phyloP scores from a whole-genome alignment of 768 basidiomycete species.

The Mycena leptocephala region DNA sequence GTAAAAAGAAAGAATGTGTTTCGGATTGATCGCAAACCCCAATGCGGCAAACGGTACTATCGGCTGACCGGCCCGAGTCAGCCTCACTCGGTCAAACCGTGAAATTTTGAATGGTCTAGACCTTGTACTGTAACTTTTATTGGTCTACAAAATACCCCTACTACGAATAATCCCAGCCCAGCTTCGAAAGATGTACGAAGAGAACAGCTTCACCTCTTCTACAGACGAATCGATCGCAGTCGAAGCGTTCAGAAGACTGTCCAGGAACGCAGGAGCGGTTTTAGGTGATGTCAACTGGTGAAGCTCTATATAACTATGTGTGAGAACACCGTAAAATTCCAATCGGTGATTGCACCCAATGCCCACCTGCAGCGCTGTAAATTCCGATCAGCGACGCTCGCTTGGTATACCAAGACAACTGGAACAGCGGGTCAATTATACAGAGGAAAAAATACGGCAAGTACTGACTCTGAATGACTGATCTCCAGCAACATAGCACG shows the following conservation, averaged over 20 bases:
- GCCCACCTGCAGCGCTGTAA: conserved; percentile 80
- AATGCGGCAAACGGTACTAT: neutral
- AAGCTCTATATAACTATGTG: conserved; percentile 64
- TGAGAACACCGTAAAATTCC: neutral
- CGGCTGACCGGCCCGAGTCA: neutral
- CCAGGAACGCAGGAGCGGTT: conserved; percentile 78
- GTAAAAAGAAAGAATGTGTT: neutral
- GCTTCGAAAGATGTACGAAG: conserved; percentile 75
- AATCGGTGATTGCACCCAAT: neutral
- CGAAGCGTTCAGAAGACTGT: conserved; percentile 71
- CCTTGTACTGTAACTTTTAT: neutral
- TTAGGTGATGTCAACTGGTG: conserved; percentile 87
- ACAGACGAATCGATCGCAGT: conserved; percentile 62
- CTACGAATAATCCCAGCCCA: conserved; percentile 84
- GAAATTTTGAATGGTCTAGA: neutral
- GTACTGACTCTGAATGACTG: conserved; percentile 69
- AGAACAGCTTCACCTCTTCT: conserved; percentile 70
- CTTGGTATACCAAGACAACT: conserved; percentile 84
- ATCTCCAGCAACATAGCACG: conserved; percentile 74
- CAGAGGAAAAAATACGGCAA: neutral
- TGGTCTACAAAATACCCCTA: conserved; percentile 64
- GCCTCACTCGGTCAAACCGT: neutral
- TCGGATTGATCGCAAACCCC: neutral
- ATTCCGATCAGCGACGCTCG: conserved; percentile 77
- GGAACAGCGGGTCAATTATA: conserved; percentile 18